Percentiles rank a stretch among this genome's conserved stretches.
Conservation (phyloP, 257 asterid species). For the Salvia splendens region DNA sequence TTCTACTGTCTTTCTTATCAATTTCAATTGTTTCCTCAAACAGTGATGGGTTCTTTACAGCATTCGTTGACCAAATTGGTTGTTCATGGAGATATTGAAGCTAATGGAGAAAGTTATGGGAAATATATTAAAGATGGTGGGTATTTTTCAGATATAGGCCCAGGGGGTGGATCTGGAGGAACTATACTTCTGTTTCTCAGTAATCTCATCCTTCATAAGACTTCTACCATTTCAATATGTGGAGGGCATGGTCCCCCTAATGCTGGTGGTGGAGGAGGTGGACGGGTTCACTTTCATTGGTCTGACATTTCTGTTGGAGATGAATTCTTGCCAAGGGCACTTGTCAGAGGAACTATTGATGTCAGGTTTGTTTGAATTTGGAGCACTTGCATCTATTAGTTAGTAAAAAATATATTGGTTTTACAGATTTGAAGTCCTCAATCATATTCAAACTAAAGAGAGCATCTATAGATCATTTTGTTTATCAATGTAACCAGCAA, state of each 20-base stretch:
- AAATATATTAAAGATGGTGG: constrained; percentile 45
- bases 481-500: not conserved
- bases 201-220: constrained; percentile 50
- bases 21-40: constrained; percentile 34
- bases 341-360: constrained; percentile 57
- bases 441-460: constrained; percentile 4
- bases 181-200: constrained; percentile 79
- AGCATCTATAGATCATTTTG: constrained; percentile 6
- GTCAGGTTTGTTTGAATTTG: constrained; percentile 54
- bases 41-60: constrained; percentile 88
- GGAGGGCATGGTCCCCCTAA: constrained; percentile 84
- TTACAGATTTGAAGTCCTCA: constrained; percentile 11
- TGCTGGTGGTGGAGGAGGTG: constrained; percentile 97
- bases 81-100: constrained; percentile 68
- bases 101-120: constrained; percentile 73
- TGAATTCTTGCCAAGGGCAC: constrained; percentile 72
- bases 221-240: constrained; percentile 57
- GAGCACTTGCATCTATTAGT: constrained; percentile 22
- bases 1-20: constrained; percentile 19
- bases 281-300: constrained; percentile 94
- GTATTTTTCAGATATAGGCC: constrained; percentile 50
- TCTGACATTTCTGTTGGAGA: constrained; percentile 68
- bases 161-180: constrained; percentile 98
- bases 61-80: constrained; percentile 65
- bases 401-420: constrained; percentile 5